Evolutionary conservation across 768 basidiomycete genomes (phyloP).

Genomic region (Mycena maculata): DNA sequence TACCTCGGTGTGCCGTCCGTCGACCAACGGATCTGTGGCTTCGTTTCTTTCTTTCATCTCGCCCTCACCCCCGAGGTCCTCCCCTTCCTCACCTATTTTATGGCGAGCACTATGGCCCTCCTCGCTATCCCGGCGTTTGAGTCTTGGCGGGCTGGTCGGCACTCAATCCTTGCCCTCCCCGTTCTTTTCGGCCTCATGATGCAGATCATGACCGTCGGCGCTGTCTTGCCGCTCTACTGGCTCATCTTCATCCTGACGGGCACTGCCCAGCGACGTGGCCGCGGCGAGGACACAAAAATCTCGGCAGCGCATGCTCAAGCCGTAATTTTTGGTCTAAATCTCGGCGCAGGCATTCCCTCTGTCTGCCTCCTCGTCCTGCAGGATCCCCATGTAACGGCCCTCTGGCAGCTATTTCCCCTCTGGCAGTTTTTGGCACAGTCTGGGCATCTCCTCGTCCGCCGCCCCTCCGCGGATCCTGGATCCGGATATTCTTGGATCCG

Average conservation of each 20-base stretch:
- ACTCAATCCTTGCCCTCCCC: conserved; percentile 53
- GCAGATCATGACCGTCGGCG: conserved; percentile 59
- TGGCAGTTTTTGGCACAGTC: conserved; percentile 55
- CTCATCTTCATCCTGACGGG: conserved; percentile 57
- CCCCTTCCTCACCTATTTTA: conserved; percentile 52
- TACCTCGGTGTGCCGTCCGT: conserved; percentile 52
- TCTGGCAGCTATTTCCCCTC: conserved; percentile 68
- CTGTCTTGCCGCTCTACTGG: conserved; percentile 61
- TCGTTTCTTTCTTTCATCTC: conserved; percentile 62
- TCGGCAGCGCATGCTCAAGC: conserved; percentile 63
- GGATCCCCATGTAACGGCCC: conserved; percentile 57
- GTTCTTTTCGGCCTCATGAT: conserved; percentile 49
- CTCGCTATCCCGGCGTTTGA: conserved; percentile 59
- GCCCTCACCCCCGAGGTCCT: conserved; percentile 46
- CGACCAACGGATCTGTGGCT: conserved; percentile 55
- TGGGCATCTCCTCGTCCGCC: conserved; percentile 54
- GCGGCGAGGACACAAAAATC: conserved; percentile 40
- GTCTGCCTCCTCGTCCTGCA: conserved; percentile 55
- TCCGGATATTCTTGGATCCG: conserved; percentile 54
- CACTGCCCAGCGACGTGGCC: conserved; percentile 39
- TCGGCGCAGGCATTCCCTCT: conserved; percentile 61
- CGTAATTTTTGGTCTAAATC: conserved; percentile 59
- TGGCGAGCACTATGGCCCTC: conserved; percentile 49
- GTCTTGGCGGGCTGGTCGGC: conserved; percentile 52
- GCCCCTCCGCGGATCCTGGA: conserved; percentile 42